Evolutionary conservation across 2,329 filamentous ascomycete species (phyloP), one percentile per base, ranked within the genome.

Genomic region (Chalaropsis ovoidea): DNA sequence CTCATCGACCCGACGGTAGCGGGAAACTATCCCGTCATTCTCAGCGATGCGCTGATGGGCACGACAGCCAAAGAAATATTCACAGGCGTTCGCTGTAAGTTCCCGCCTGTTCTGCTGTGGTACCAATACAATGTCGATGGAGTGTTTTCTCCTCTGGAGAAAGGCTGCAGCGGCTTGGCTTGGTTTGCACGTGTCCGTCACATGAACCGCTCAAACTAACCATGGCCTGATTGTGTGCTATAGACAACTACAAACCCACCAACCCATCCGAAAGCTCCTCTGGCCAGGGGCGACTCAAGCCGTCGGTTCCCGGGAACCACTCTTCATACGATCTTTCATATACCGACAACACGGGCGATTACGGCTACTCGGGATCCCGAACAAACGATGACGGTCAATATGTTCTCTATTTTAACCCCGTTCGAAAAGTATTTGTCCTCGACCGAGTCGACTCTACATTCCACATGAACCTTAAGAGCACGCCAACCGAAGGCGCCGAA

Each of bases 381-480:
- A 80, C 80, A 65, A 80, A 78, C 27, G 79, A 80, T 67, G 78
- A 81, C 66, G 78, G 77, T 65, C 80, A 86, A 72, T 86, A 83
- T 71, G 82, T 86, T 45, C 81, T 95, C 63, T 82, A 93, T 67
- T 94, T 93, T 72, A 89, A 95, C 74, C 80, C 86, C 8, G 78
- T 80, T 19, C 85, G 84, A 63, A 85, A 93, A 71, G 86, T 82
- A 65, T 94, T 94, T 70, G 85, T 94, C 35, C 81, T 96, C 65
- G 90, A 96, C 76, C 85, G 85, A 63, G 79, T 96, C 65, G 84
- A 90, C 72, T 87, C 86, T n/a, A 86, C 86, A 47, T 88, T 95
- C 75, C 86, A 90, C 71, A 92, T 96, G 86, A 96, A 96, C 74
- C 77, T 96, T 64, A 85, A 83, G 63, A 84, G 81, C 65, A 85